Evolutionary conservation across 1,139 yeast genomes (phyloP).

Genomic region (Pichia sp.): DNA sequence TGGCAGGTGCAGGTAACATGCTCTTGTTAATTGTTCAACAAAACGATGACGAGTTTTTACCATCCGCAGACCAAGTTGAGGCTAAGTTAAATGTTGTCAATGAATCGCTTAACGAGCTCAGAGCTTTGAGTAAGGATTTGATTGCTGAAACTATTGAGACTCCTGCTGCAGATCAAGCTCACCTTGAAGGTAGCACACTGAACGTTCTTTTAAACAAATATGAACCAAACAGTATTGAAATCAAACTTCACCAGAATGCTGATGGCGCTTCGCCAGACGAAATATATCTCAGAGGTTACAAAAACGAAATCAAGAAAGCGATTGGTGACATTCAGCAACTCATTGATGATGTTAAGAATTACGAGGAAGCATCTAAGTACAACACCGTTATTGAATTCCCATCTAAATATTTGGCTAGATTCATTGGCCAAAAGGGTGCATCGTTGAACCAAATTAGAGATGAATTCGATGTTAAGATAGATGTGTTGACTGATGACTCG

Average conservation of each 20-base stretch:
- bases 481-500: conserved; percentile 42
- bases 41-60: conserved; percentile 50
- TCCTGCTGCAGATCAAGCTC: conserved; percentile 53
- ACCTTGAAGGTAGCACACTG: conserved; percentile 51
- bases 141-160: conserved; percentile 49
- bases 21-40: conserved; percentile 42
- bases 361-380: conserved; percentile 56
- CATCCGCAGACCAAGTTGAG: conserved; percentile 45
- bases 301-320: conserved; percentile 51
- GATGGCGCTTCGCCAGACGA: conserved; percentile 47
- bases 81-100: conserved; percentile 47
- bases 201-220: conserved; percentile 28
- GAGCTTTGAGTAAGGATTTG: conserved; percentile 55
- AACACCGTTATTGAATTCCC: conserved; percentile 59
- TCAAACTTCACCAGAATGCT: conserved; percentile 41
- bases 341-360: conserved; percentile 61
- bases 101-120: conserved; percentile 49
- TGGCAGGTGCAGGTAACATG: conserved; percentile 39
- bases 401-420: conserved; percentile 60
- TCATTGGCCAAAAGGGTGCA: conserved; percentile 87
- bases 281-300: conserved; percentile 59
- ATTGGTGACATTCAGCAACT: conserved; percentile 50
- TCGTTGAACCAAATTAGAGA: conserved; percentile 65
- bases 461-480: conserved; percentile 76
- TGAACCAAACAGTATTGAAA: conserved; percentile 35